Percentiles rank a stretch among this genome's conserved stretches.
Evolutionary conservation across 139 green algal genomes (phyloP).

Genomic region (Closterium sp.): DNA sequence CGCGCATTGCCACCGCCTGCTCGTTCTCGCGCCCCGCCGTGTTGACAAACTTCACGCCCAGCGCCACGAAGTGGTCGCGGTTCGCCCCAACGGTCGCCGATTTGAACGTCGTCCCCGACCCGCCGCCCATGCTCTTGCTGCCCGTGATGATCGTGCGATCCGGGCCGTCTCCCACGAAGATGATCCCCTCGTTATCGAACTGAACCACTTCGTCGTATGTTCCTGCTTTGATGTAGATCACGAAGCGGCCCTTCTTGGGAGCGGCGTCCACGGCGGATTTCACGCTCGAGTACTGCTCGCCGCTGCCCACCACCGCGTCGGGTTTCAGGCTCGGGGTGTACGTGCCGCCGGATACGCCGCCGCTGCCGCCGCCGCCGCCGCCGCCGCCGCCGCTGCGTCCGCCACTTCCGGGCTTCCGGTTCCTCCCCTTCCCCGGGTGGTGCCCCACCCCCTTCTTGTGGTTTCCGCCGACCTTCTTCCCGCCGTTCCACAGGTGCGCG

Average conservation of each 20-base stretch:
- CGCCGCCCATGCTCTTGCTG: slow-evolving; percentile 2
- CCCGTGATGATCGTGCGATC: background rate
- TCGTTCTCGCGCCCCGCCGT: slow-evolving; percentile 5
- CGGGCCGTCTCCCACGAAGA: background rate
- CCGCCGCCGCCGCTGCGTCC: background rate
- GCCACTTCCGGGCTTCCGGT: background rate
- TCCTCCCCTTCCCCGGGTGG: background rate
- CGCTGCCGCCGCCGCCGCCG: too few relatives aligned
- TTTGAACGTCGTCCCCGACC: background rate
- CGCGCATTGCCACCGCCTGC: background rate
- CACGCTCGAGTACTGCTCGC: background rate
- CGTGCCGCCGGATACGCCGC: background rate
- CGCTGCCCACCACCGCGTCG: background rate
- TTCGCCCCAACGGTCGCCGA: background rate
- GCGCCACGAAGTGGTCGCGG: background rate
- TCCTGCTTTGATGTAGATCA: background rate
- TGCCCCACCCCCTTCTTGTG: background rate
- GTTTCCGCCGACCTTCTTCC: background rate
- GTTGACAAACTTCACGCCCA: background rate
- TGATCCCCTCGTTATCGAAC: background rate
- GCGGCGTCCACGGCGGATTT: background rate
- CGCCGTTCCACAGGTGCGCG: background rate
- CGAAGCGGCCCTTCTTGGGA: background rate
- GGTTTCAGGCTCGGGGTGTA: background rate
- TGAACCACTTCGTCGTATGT: background rate